A percentile compares a stretch with the other conserved stretches of the same genome.
These are phyloP conservation scores for Somion occarium DNA, from an alignment of 1,284 basidiomycete genomes.

Conservation along the genomic window DNA sequence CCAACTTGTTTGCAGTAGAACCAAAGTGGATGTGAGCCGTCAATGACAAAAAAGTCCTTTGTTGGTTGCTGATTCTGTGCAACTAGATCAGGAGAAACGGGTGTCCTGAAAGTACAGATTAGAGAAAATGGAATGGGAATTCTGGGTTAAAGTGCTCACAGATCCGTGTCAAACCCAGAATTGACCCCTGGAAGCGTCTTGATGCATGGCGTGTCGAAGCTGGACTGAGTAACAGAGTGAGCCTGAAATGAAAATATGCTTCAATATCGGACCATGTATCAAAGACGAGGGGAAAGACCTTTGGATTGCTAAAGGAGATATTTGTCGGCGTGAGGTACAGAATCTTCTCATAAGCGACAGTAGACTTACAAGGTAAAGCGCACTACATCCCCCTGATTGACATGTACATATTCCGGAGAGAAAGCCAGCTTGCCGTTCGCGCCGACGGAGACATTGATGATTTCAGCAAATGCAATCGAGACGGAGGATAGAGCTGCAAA, in stretches of 20 bases:
- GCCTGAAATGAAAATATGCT: too few relatives aligned
- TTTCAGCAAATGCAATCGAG: background rate
- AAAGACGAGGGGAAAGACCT: too few relatives aligned
- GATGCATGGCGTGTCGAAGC: background rate
- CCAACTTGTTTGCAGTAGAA: background rate
- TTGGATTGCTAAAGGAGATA: background rate
- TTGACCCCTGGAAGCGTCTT: too few relatives aligned
- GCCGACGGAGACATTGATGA: background rate
- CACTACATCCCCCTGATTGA: background rate
- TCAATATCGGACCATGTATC: too few relatives aligned
- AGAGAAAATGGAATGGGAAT: background rate
- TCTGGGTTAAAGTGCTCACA: background rate
- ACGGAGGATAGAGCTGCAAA: background rate
- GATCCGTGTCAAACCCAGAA: background rate
- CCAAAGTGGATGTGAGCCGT: background rate
- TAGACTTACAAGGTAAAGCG: background rate
- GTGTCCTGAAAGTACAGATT: background rate
- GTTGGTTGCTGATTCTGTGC: background rate
- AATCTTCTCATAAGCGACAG: too few relatives aligned
- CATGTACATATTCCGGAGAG: background rate
- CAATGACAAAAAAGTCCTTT: background rate
- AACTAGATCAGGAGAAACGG: background rate
- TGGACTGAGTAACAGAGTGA: background rate
- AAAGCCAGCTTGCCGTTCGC: background rate
- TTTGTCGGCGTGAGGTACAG: too few relatives aligned